Evolutionary conservation across 805 yeast genomes (phyloP).

Genomic region (Cyberlindnera suaveolens): DNA sequence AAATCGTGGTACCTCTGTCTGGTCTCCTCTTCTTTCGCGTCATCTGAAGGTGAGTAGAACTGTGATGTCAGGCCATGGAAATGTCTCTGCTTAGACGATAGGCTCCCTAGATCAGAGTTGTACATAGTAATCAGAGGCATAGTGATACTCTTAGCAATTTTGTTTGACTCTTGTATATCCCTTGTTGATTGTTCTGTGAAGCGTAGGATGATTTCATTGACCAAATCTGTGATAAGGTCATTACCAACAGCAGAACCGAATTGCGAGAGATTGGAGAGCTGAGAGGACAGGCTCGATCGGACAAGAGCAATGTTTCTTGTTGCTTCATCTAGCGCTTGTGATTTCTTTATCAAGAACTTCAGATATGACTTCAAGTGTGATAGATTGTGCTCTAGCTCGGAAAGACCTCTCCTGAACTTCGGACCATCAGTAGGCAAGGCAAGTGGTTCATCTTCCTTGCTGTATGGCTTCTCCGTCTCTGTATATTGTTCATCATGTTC

Average conservation of each 20-base stretch:
- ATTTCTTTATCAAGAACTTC: constrained; percentile 14
- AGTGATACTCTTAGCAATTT: constrained; percentile 10
- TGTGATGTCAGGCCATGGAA: constrained; percentile 10
- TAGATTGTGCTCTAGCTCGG: constrained; percentile 8
- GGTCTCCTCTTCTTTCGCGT: not conserved
- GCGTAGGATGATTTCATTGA: constrained; percentile 10
- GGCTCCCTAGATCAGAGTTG: constrained; percentile 17
- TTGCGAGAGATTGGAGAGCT: constrained; percentile 13
- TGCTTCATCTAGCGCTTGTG: constrained; percentile 15
- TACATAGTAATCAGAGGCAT: constrained; percentile 13
- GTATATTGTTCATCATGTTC: too few relatives aligned
- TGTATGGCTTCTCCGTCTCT: too few relatives aligned
- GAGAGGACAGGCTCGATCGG: constrained; percentile 12
- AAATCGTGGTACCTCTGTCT: constrained; percentile 30
- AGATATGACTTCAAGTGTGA: constrained; percentile 4
- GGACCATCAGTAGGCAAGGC: constrained; percentile 8
- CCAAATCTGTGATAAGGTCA: constrained; percentile 7
- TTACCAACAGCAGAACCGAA: constrained; percentile 6
- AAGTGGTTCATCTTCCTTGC: constrained; percentile 5
- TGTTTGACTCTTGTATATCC: constrained; percentile 18
- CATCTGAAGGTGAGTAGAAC: constrained; percentile 2
- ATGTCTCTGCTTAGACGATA: constrained; percentile 7
- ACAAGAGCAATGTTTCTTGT: constrained; percentile 16
- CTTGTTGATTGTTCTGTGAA: constrained; percentile 16
- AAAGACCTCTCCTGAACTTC: constrained; percentile 5